A percentile compares a stretch with the other conserved stretches of the same genome.
Conservation (phyloP, 768 basidiomycete genomes). For the Lentinula sp. region DNA sequence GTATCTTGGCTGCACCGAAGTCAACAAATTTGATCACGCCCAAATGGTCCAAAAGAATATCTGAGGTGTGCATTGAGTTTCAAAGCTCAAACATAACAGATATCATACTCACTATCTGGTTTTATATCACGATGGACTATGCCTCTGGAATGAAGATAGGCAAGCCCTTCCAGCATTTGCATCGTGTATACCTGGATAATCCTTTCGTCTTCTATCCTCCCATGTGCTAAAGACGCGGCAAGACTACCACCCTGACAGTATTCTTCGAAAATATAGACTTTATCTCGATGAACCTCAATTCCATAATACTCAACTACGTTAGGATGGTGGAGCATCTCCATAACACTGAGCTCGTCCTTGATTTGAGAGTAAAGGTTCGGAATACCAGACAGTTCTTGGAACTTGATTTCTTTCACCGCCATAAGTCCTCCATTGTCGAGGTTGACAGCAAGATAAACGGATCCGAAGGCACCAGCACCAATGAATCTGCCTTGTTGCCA, state of each 20-base stretch:
- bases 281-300: constrained; percentile 97
- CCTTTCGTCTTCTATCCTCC: constrained; percentile 93
- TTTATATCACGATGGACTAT: constrained; percentile 97
- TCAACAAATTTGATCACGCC: constrained; percentile 97
- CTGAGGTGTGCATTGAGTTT: constrained; percentile 34
- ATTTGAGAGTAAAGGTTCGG: constrained; percentile 90
- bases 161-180: constrained; percentile 93
- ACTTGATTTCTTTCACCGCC: constrained; percentile 99
- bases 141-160: constrained; percentile 88
- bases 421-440: constrained; percentile 93
- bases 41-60: constrained; percentile 85
- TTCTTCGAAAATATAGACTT: constrained; percentile 98
- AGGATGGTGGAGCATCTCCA: constrained; percentile 97
- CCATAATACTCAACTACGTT: constrained; percentile 99
- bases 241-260: constrained; percentile 96
- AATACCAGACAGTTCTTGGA: constrained; percentile 85
- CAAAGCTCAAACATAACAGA: not conserved
- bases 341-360: constrained; percentile 92
- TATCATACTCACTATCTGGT: constrained; percentile 79
- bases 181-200: constrained; percentile 94
- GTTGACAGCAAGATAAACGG: constrained; percentile 98
- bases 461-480: constrained; percentile 97
- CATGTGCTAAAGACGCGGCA: constrained; percentile 83
- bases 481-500: constrained; percentile 99
- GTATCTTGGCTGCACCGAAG: constrained; percentile 95